Evolutionary conservation across 805 yeast species (phyloP), one percentile per base, ranked within the genome.

Genomic region (Suhomyces canberraensis): DNA sequence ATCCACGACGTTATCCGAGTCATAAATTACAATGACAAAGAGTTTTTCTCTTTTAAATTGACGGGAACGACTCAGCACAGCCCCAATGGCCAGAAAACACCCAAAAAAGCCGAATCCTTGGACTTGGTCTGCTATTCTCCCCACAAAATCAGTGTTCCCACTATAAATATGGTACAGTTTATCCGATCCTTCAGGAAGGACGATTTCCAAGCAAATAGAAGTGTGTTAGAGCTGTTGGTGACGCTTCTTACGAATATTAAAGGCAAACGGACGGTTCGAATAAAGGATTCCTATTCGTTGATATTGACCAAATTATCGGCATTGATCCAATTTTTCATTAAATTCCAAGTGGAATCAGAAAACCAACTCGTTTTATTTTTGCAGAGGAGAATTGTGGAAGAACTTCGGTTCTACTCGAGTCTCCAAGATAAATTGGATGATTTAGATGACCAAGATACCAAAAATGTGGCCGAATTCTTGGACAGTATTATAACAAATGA

Each of bases 361-460:
- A 17, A 16, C 2, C 36, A 40, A 8, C 33, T 58, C 18, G 37
- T 45, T 3, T 32, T 37, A 4, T 52, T 44, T 36, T 24, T 58
- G 13, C 37, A 44, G 30, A 31, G 40, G 24, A 58, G 63, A 36
- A 42, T 52, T 16, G 27, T 31, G 3, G 42, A 54, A 33, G 59
- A 56, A 25, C 29, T 39, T 4, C 25, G 30, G 9, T 49, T 41
- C 35, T 48, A 40, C 29, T 32, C 49, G n/a, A 26, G 39, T 9
- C 33, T 55, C n/a, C 48, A 46, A 16, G 27, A 45, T 25, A 37
- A 43, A 13, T 33, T 52, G 29, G 49, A 50, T 17, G 26, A 32
- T n/a, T 15, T 51, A 13, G 32, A 37, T 13, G 46, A 50, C 11
- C 47, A 48, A 15, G 56, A 53, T 29, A 51, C 62, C 7, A 47